Conservation (phyloP, 768 basidiomycete genomes). For the Lentinula detonsa region DNA sequence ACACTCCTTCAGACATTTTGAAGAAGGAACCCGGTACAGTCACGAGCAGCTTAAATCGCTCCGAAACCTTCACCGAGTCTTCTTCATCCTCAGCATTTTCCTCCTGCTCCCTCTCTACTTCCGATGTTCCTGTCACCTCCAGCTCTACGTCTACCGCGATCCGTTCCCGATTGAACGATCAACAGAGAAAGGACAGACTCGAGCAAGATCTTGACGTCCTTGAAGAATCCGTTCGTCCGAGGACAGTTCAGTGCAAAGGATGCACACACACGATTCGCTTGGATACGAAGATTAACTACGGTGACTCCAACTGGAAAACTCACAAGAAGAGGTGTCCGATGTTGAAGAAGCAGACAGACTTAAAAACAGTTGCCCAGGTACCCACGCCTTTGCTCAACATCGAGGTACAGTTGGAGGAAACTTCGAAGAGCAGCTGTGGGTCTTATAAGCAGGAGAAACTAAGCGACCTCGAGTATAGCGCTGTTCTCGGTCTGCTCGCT, state of each 20-base stretch:
- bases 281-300: neutral
- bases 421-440: too few relatives aligned
- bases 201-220: neutral
- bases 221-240: neutral
- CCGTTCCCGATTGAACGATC: neutral
- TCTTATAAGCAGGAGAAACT: neutral
- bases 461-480: neutral
- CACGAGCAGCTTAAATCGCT: too few relatives aligned
- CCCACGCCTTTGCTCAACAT: neutral
- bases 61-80: too few relatives aligned
- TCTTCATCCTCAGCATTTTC: too few relatives aligned
- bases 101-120: too few relatives aligned
- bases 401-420: neutral
- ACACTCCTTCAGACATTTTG: too few relatives aligned
- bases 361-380: too few relatives aligned
- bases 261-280: neutral
- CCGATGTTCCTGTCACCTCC: too few relatives aligned
- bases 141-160: neutral
- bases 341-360: neutral
- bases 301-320: neutral
- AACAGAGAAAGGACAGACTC: neutral
- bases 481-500: neutral
- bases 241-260: neutral
- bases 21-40: too few relatives aligned
- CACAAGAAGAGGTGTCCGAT: neutral